phyloP scores from a whole-genome alignment of 768 basidiomycete species.

The Amanita muscaria region DNA sequence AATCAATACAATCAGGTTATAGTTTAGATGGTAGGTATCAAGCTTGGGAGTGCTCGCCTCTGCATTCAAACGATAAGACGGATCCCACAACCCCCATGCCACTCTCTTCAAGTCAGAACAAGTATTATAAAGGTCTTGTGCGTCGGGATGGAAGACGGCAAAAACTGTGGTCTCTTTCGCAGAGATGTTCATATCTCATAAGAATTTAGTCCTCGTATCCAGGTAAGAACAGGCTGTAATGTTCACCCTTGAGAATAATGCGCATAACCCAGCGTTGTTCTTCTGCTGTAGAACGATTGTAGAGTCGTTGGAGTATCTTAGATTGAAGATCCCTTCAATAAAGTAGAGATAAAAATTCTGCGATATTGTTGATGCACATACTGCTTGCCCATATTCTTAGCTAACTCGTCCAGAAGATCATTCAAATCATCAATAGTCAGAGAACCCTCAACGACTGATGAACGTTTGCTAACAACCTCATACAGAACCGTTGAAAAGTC shows the following conservation, averaged over 20 bases:
- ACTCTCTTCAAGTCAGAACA: constrained; percentile 96
- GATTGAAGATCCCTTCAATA: constrained; percentile 61
- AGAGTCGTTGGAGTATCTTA: constrained; percentile 66
- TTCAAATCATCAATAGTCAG: constrained; percentile 83
- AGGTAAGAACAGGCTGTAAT: background rate
- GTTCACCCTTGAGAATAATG: constrained; percentile 90
- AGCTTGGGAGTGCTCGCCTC: constrained; percentile 30
- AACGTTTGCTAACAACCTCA: constrained; percentile 80
- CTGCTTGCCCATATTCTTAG: constrained; percentile 68
- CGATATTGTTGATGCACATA: constrained; percentile 24
- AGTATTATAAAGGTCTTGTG: constrained; percentile 89
- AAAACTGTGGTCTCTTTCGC: constrained; percentile 94
- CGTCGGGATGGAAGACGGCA: constrained; percentile 87
- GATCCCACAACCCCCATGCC: constrained; percentile 81
- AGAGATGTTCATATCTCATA: constrained; percentile 78
- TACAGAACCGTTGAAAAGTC: constrained; percentile 84
- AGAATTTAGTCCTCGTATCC: background rate
- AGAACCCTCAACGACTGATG: constrained; percentile 66
- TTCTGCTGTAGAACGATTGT: constrained; percentile 70
- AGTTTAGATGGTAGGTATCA: too few relatives aligned
- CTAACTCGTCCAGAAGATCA: constrained; percentile 66
- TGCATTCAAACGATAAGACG: constrained; percentile 51
- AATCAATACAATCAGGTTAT: too few relatives aligned
- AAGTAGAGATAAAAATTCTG: constrained; percentile 9
- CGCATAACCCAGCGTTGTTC: constrained; percentile 96